Evolutionary conservation across 345 rosid species (phyloP).

Genomic region (Boechera retrofracta): DNA sequence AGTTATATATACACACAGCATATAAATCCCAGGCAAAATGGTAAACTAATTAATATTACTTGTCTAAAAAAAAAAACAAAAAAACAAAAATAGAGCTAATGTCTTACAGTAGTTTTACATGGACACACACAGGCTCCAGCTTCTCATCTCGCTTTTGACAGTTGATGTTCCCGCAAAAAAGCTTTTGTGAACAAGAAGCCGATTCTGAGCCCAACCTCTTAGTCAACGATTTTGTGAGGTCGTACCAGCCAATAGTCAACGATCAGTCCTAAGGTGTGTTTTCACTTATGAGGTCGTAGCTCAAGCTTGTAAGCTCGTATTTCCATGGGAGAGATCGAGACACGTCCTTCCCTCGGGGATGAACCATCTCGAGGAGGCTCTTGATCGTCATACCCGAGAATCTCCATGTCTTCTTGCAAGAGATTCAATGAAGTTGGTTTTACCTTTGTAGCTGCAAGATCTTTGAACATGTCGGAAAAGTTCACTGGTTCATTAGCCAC

Average conservation of each 20-base stretch:
- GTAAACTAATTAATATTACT: conserved; percentile 30
- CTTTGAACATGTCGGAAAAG: conserved; percentile 75
- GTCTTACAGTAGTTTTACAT: conserved; percentile 37
- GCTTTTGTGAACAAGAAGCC: conserved; percentile 28
- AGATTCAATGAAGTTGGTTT: conserved; percentile 89
- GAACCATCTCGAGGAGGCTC: conserved; percentile 49
- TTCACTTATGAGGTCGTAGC: conserved; percentile 56
- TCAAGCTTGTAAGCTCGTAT: conserved; percentile 93
- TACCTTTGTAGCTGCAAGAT: conserved; percentile 61
- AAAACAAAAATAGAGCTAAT: conserved; percentile 5
- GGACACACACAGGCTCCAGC: conserved; percentile 18
- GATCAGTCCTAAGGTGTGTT: conserved; percentile 5
- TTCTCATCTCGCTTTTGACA: conserved; percentile 27
- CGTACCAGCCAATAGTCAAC: conserved; percentile 31
- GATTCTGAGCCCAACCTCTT: conserved; percentile 17
- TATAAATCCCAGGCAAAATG: conserved; percentile 4
- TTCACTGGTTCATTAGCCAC: conserved; percentile 71
- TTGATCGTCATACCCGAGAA: conserved; percentile 78
- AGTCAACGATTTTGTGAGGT: conserved; percentile 32
- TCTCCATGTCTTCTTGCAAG: conserved; percentile 74
- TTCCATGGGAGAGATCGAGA: conserved; percentile 87
- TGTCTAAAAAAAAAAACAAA: not conserved
- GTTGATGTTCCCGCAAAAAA: conserved; percentile 13
- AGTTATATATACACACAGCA: not conserved
- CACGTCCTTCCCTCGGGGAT: conserved; percentile 57